A percentile compares a stretch with the other conserved stretches of the same genome.
phyloP scores from a whole-genome alignment of 345 rosid species.

The Populus deltoides region DNA sequence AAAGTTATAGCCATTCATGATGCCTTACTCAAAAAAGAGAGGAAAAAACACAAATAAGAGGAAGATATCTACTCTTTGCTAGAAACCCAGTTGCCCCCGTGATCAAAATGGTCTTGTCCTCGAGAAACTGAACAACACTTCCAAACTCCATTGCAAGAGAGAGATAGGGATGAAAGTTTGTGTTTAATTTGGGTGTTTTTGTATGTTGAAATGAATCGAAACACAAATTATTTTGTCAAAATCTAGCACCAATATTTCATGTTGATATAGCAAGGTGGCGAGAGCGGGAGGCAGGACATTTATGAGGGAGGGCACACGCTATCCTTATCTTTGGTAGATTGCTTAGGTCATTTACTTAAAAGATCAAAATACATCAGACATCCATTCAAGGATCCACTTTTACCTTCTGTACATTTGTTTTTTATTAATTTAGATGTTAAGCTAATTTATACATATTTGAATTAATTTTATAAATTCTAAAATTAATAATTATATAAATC shows the following conservation, averaged over 20 bases:
- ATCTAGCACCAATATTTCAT: background rate
- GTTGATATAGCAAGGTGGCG: background rate
- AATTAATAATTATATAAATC: too few species aligned
- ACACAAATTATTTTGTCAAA: background rate
- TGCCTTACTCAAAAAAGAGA: background rate
- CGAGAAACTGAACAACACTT: slow-evolving; percentile 51
- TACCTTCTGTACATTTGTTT: too few species aligned
- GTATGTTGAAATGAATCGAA: too few species aligned
- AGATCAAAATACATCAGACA: too few species aligned
- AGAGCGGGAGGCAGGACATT: background rate
- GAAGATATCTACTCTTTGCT: slow-evolving; percentile 46
- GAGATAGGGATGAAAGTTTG: background rate
- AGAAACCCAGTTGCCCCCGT: slow-evolving; percentile 66
- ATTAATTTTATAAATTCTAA: too few species aligned
- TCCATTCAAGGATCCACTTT: too few species aligned
- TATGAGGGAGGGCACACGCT: background rate
- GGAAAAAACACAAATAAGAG: background rate
- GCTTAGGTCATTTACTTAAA: too few species aligned
- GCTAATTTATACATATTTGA: too few species aligned
- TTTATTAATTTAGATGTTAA: too few species aligned
- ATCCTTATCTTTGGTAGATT: background rate
- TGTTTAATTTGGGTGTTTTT: background rate
- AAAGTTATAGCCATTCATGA: background rate
- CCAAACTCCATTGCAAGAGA: slow-evolving; percentile 47
- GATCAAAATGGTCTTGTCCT: slow-evolving; percentile 51